Evolutionary conservation across 176 grass and related monocot genomes (phyloP).

Genomic region (Phragmites australis): DNA sequence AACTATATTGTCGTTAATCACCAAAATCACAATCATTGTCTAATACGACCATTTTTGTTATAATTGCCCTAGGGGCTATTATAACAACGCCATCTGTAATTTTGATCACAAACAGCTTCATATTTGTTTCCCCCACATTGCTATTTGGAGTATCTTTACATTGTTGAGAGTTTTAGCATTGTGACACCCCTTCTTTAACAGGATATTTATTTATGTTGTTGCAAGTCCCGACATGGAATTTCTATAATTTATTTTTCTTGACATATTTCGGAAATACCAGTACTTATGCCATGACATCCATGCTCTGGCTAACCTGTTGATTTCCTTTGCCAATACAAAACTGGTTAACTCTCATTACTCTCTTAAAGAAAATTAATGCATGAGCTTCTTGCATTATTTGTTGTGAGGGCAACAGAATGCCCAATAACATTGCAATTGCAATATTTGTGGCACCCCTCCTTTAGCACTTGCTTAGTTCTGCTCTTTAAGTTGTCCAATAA

Average conservation of each 20-base stretch:
- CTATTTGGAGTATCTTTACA: conserved; percentile 14
- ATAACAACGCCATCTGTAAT: conserved; percentile 9
- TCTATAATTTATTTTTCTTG: conserved; percentile 1
- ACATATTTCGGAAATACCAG: background rate
- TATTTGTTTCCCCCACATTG: background rate
- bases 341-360: conserved; percentile 14
- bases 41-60: no score
- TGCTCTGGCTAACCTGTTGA: background rate
- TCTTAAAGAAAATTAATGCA: background rate
- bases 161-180: background rate
- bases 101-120: conserved; percentile 23
- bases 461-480: background rate
- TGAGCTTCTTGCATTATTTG: background rate
- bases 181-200: background rate
- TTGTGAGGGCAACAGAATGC: background rate
- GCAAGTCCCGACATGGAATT: background rate
- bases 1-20: no score
- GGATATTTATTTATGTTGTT: conserved; percentile 1
- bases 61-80: no score
- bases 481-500: background rate
- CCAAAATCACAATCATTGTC: no score
- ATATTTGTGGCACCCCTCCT: no score
- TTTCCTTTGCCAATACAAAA: background rate
- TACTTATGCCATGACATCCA: background rate
- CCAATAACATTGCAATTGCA: no score